These are phyloP conservation scores for Hyaloperonospora brassicae DNA, from an alignment of 352 stramenopile genomes.

Conservation along the genomic window DNA sequence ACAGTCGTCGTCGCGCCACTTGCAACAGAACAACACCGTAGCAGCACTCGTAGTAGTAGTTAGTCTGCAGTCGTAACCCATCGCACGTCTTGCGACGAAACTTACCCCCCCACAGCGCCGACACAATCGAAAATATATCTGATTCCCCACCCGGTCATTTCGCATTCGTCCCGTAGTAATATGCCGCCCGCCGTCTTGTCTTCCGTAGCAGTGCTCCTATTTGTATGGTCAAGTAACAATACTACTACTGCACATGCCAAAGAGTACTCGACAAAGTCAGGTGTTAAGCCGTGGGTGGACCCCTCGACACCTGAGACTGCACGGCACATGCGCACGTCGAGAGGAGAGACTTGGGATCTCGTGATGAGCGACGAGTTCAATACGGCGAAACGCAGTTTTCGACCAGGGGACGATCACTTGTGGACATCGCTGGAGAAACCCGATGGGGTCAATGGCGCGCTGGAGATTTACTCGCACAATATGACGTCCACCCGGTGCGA, in stretches of 20 bases:
- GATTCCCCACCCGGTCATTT: too few species aligned
- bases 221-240: background rate
- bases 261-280: slow-evolving; percentile 45
- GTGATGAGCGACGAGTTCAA: slow-evolving; percentile 95
- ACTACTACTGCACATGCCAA: background rate
- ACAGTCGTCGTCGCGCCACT: too few species aligned
- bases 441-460: slow-evolving; percentile 83
- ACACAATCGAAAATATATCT: too few species aligned
- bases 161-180: too few species aligned
- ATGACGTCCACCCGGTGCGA: slow-evolving; percentile 49
- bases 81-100: too few species aligned
- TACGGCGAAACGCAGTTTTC: slow-evolving; percentile 77
- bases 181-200: too few species aligned
- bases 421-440: slow-evolving; percentile 94
- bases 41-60: too few species aligned
- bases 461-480: slow-evolving; percentile 89
- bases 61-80: too few species aligned
- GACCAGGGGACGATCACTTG: slow-evolving; percentile 87
- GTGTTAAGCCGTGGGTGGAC: slow-evolving; percentile 56
- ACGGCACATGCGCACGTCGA: slow-evolving; percentile 37
- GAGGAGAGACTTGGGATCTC: slow-evolving; percentile 44
- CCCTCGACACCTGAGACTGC: slow-evolving; percentile 17
- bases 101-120: too few species aligned
- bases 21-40: too few species aligned
- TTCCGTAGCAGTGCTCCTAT: too few species aligned